phyloP scores from a whole-genome alignment of 2,329 filamentous ascomycete species.

The Microascus cirrosus region DNA sequence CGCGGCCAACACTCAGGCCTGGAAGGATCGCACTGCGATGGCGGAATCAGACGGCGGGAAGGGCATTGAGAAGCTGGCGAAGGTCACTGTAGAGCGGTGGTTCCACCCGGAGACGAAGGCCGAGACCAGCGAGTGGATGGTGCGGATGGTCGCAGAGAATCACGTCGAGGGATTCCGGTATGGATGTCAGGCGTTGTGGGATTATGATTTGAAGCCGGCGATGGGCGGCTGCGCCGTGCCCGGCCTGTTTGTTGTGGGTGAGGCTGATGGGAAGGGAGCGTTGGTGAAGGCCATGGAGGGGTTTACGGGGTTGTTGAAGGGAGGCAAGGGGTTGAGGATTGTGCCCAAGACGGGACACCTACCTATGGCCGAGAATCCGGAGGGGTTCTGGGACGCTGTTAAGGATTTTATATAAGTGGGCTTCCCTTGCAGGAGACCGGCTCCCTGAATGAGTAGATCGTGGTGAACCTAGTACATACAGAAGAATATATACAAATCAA shows the following conservation, averaged over 20 bases:
- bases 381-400: slow-evolving; percentile 55
- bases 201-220: slow-evolving; percentile 52
- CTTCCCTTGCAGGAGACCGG: background rate
- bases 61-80: slow-evolving; percentile 55
- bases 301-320: slow-evolving; percentile 50
- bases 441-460: background rate
- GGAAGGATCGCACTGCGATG: slow-evolving; percentile 64
- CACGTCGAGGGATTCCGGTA: slow-evolving; percentile 58
- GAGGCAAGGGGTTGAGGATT: slow-evolving; percentile 47
- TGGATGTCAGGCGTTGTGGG: slow-evolving; percentile 58
- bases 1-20: slow-evolving; percentile 63
- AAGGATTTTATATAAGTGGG: slow-evolving; percentile 38
- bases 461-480: background rate
- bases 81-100: slow-evolving; percentile 64
- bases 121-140: slow-evolving; percentile 43
- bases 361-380: slow-evolving; percentile 70
- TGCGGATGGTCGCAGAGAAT: slow-evolving; percentile 59
- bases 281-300: slow-evolving; percentile 71
- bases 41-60: slow-evolving; percentile 45
- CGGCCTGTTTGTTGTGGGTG: slow-evolving; percentile 61
- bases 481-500: background rate
- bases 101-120: slow-evolving; percentile 50
- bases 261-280: slow-evolving; percentile 57
- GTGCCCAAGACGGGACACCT: slow-evolving; percentile 67
- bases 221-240: slow-evolving; percentile 45